Evolutionary conservation across 2,329 filamentous ascomycete genomes (phyloP).

Genomic region (Sordariomycetes sp.): DNA sequence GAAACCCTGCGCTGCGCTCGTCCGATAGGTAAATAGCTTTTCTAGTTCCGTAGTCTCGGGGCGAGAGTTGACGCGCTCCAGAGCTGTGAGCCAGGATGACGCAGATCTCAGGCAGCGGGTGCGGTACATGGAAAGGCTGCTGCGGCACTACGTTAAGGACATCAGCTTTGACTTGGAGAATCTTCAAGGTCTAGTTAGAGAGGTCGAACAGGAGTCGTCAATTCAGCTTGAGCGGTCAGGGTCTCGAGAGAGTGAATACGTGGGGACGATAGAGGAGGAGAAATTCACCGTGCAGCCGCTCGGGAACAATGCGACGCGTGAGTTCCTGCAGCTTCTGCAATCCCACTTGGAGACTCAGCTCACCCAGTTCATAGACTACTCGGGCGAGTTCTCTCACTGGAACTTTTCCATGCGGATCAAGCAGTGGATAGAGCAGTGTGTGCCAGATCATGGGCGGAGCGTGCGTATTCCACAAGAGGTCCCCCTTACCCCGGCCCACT

Average conservation of each 20-base stretch:
- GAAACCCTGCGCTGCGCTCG: background rate
- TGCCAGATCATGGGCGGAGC: background rate
- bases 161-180: constrained; percentile 24
- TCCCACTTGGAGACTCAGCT: background rate
- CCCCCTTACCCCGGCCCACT: background rate
- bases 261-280: constrained; percentile 18
- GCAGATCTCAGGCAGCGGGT: constrained; percentile 9
- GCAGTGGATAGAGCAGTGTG: constrained; percentile 28
- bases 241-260: constrained; percentile 10
- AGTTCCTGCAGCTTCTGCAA: constrained; percentile 7
- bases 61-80: background rate
- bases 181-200: constrained; percentile 25
- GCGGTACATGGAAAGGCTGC: constrained; percentile 28
- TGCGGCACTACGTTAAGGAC: constrained; percentile 31
- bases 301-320: constrained; percentile 26
- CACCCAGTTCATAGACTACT: constrained; percentile 24
- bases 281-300: constrained; percentile 25
- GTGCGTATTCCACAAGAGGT: background rate
- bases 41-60: background rate
- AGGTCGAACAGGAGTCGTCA: constrained; percentile 19
- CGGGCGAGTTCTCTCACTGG: constrained; percentile 38
- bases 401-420: constrained; percentile 38
- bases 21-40: background rate
- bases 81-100: constrained; percentile 6
- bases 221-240: background rate